Evolutionary conservation across 768 basidiomycete species (phyloP), one percentile per base, ranked within the genome.

Genomic region (Epithele typhae): DNA sequence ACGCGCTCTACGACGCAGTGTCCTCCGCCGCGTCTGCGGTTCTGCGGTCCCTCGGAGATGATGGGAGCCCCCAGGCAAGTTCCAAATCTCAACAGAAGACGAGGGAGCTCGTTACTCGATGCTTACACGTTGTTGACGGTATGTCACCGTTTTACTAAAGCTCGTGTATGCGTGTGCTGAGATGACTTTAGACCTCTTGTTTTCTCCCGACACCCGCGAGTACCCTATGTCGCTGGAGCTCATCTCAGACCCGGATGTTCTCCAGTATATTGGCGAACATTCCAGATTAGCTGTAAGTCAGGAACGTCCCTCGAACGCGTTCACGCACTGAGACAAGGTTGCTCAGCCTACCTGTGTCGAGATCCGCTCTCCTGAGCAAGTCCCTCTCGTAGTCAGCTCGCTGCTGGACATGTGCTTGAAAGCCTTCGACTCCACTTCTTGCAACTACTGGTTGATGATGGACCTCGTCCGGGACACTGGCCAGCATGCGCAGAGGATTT

Each of bases 401-500:
- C 57, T 79, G 19, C 57, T 76, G 17, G 71, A 77, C 30, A 59
- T 78, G 12, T 53, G 77, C 19, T 62, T 69, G 24, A 68, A 65
- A 40, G 59, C 72, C 2, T 47, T 82, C 37, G 64, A 61, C 34
- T 71, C 73, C 3, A 57, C 73, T 1, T 60, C 76, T 11, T 67
- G 69, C 35, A 72, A 68, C 11, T 70, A 73, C 25, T 75, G 74
- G 65, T 76, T 79, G 40, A 65, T 81, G 8, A 57, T 62, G 14
- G 78, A 84, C 54, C 54, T 79, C 35, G 54, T 69, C 37, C 74
- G 72, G 25, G 60, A 71, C 10, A 63, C 70, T 12, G 71, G 72
- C 27, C 59, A 72, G 14, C 56, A 70, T 23, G 60, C 68, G 25
- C 60, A 64, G 25, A 62, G 71, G 19, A 73, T 79, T 49, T 64